Evolutionary conservation across 2,329 filamentous ascomycete species (phyloP), one percentile per base, ranked within the genome.

Genomic region (Escovopsis sp.): DNA sequence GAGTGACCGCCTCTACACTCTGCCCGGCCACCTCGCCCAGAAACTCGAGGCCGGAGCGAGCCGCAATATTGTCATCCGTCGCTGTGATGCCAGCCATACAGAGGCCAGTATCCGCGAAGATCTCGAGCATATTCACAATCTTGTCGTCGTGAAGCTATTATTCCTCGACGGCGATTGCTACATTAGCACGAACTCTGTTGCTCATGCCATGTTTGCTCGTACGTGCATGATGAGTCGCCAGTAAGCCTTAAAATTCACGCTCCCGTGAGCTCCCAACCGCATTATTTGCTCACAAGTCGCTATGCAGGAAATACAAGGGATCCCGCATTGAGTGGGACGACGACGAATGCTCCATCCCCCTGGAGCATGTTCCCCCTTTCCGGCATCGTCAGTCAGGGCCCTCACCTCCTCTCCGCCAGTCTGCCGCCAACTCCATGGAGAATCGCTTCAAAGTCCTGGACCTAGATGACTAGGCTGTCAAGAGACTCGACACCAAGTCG

Each of bases 81-180:
- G 71, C 9, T 74, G 72, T 49, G 66, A 66, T 50, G 63, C 63
- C 41, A 70, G 63, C 41, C 64, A 83, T 49, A 85, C 77, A 0
- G 79, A 79, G 48, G 62, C 72, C 7, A 60, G 62, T 13, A 76
- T 93, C 47, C 76, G 81, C 10, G 70, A 79, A 5, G 82, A 93
- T 51, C 68, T 91, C 32, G 80, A 87, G 20, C 85, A 93, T 55
- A 89, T 93, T 45, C 79, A 89, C 63, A 84, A 84, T 47, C 68
- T 93, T 1, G 65, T 80, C 16, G 72, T 93, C 10, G 67, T 91
- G 51, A 72, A 72, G 35, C 62, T 91, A 36, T 60, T 62, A 7
- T 80, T 83, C 56, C 58, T 61, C 3, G 64, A 68, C 14, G 67
- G 68, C 4, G 73, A 77, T 56, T 81, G 73, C 44, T 74, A 74